Percentiles rank a stretch among this genome's conserved stretches.
These are phyloP conservation scores for Triglochin maritima DNA, from an alignment of 106 monocot genomes.

Conservation along the genomic window DNA sequence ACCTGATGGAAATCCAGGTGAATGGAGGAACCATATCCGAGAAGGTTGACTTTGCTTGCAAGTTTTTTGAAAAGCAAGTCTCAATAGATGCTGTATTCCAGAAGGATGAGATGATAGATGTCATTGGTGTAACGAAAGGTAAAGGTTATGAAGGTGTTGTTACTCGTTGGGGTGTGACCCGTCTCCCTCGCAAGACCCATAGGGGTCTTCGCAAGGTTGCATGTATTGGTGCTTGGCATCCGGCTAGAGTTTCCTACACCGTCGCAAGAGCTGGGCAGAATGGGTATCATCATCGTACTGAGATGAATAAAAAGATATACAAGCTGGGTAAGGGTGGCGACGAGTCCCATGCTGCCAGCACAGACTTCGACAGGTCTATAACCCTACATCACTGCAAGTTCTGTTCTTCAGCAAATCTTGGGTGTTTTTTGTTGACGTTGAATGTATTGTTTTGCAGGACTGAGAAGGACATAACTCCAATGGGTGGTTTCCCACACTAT, in stretches of 20 bases:
- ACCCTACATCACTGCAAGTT: not conserved
- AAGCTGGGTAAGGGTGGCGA: not conserved
- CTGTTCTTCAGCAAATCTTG: not conserved
- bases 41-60: slow-evolving; percentile 8
- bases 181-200: slow-evolving; percentile 11
- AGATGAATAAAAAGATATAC: slow-evolving; percentile 7
- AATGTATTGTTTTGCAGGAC: slow-evolving; percentile 5
- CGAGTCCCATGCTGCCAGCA: not conserved
- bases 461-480: slow-evolving; percentile 14
- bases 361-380: slow-evolving; percentile 4
- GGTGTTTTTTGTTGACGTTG: not conserved
- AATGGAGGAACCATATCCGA: slow-evolving; percentile 8
- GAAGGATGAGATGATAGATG: slow-evolving; percentile 7
- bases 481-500: slow-evolving; percentile 18
- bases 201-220: slow-evolving; percentile 5
- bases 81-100: slow-evolving; percentile 8
- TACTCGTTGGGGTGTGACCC: slow-evolving; percentile 15
- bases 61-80: slow-evolving; percentile 7
- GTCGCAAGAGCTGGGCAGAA: slow-evolving; percentile 13
- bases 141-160: slow-evolving; percentile 3
- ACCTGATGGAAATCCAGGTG: slow-evolving; percentile 12
- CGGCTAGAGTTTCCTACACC: slow-evolving; percentile 5
- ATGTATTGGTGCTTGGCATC: slow-evolving; percentile 13
- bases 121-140: slow-evolving; percentile 1
- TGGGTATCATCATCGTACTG: slow-evolving; percentile 12